These are phyloP conservation scores for Aureobasidium lini DNA, from an alignment of 2,329 filamentous ascomycete species.

Conservation along the genomic window DNA sequence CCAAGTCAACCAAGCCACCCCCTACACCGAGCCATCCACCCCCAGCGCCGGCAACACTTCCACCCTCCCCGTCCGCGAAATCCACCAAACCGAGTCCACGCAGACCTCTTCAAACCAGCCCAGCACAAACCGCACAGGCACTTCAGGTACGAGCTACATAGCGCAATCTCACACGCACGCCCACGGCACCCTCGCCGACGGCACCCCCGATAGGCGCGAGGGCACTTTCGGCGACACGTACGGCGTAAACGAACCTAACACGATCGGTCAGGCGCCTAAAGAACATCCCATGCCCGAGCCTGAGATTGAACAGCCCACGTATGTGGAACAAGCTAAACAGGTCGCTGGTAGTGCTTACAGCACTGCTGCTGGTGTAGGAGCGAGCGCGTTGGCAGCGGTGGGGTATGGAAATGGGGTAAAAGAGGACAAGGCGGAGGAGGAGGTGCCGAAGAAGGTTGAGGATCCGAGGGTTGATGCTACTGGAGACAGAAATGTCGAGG, in stretches of 20 bases:
- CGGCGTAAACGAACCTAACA: slow-evolving; percentile 40
- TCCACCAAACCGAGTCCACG: slow-evolving; percentile 7
- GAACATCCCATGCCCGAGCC: slow-evolving; percentile 33
- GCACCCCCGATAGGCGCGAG: slow-evolving; percentile 36
- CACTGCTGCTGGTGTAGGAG: slow-evolving; percentile 25
- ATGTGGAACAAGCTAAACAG: slow-evolving; percentile 38
- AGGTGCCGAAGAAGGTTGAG: slow-evolving; percentile 16
- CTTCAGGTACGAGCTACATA: slow-evolving; percentile 33
- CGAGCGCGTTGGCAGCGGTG: slow-evolving; percentile 28
- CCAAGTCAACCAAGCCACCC: not conserved
- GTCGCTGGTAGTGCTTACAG: slow-evolving; percentile 25
- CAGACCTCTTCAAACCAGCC: not conserved
- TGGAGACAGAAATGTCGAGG: slow-evolving; percentile 27
- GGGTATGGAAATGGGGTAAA: slow-evolving; percentile 23
- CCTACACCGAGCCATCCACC: not conserved
- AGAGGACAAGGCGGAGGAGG: slow-evolving; percentile 16
- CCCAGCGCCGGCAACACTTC: slow-evolving; percentile 1
- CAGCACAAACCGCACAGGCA: slow-evolving; percentile 28
- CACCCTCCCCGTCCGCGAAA: slow-evolving; percentile 19
- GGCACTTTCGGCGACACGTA: slow-evolving; percentile 39
- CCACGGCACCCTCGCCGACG: slow-evolving; percentile 33
- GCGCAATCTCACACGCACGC: slow-evolving; percentile 39
- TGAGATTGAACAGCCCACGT: slow-evolving; percentile 28
- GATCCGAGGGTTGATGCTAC: slow-evolving; percentile 27
- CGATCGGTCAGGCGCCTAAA: slow-evolving; percentile 43